Evolutionary conservation across 2,329 filamentous ascomycete species (phyloP), one percentile per base, ranked within the genome.

Genomic region (Pseudocercospora crystallina): DNA sequence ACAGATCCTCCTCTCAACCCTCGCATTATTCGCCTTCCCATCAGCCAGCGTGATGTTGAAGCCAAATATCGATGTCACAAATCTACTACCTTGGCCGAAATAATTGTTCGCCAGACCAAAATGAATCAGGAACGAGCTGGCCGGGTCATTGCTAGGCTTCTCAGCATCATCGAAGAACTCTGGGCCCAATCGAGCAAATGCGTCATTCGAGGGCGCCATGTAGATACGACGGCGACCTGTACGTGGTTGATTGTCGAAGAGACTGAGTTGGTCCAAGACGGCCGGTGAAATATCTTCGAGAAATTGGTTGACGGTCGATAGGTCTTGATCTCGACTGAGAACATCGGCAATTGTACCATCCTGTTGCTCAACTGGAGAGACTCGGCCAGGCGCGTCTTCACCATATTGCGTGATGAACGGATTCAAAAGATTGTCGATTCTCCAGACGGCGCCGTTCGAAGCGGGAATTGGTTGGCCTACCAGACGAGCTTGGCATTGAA

Each of bases 361-460:
- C 14, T 41, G 43, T n/a, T 41, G 35, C 2, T 15, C 31, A 10
- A 44, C 37, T 26, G 20, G 20, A 26, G 20, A 3, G 7, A 7
- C 7, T 7, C 20, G 20, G 3, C 32, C 12, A 1, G 48, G 53
- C 2, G 31, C 26, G 33, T 47, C 50, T 14, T 34, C 15, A 2
- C 56, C 56, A 12, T 56, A 51, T n/a, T 58, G 56, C 4, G 53
- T 56, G 8, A 43, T 20, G 5, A 53, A 37, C 8, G 39, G 36
- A 13, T 53, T 50, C 1, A 58, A 34, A 11, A 52, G 11, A 5
- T 35, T 15, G 32, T 56, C 53, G 37, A 58, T 54, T 11, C 44
- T 43, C 45, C 41, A 58, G 9, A 58, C 35, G 8, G 38, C 42
- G 15, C 53, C 56, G 14, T 58, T 56, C 5, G 41, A 53, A n/a